These are phyloP conservation scores for Entomophthora muscae DNA, from an alignment of 371 early-diverging fungal genomes.

Conservation along the genomic window DNA sequence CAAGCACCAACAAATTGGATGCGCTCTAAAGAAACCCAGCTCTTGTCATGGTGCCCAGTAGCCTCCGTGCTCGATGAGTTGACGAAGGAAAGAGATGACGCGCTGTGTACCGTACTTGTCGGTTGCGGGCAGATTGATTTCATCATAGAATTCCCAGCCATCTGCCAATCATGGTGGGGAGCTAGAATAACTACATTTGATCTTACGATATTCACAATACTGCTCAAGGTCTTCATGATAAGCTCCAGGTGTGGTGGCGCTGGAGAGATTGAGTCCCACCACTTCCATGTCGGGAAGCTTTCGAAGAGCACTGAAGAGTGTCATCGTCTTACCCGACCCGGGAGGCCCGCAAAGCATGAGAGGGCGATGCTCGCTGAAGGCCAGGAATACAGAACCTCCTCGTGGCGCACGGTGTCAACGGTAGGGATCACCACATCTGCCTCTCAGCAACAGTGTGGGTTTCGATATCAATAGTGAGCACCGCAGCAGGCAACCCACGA, in stretches of 20 bases:
- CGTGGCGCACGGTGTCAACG: conserved; percentile 92
- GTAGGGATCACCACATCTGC: conserved; percentile 96
- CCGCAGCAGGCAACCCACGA: conserved; percentile 86
- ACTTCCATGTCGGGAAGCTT: conserved; percentile 92
- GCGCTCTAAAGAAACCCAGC: conserved; percentile 86
- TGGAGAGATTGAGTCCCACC: conserved; percentile 93
- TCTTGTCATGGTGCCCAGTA: conserved; percentile 87
- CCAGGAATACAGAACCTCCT: conserved; percentile 89
- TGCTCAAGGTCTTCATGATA: conserved; percentile 90
- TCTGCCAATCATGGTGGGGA: conserved; percentile 64
- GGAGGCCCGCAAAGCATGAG: conserved; percentile 96
- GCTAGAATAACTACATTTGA: conserved; percentile 72
- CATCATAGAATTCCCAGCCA: conserved; percentile 98
- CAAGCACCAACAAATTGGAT: conserved; percentile 98
- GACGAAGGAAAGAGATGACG: conserved; percentile 90
- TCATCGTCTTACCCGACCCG: conserved; percentile 98
- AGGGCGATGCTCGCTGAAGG: conserved; percentile 87
- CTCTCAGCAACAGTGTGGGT: conserved; percentile 79
- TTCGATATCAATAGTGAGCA: conserved; percentile 90
- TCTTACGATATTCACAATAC: conserved; percentile 93
- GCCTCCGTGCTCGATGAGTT: conserved; percentile 87
- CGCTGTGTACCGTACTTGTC: conserved; percentile 97
- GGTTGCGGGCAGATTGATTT: conserved; percentile 91
- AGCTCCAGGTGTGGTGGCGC: conserved; percentile 92
- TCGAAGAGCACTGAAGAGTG: conserved; percentile 86